Evolutionary conservation across 257 asterid species (phyloP), one percentile per base, ranked within the genome.

Genomic region (Fraxinus excelsior): DNA sequence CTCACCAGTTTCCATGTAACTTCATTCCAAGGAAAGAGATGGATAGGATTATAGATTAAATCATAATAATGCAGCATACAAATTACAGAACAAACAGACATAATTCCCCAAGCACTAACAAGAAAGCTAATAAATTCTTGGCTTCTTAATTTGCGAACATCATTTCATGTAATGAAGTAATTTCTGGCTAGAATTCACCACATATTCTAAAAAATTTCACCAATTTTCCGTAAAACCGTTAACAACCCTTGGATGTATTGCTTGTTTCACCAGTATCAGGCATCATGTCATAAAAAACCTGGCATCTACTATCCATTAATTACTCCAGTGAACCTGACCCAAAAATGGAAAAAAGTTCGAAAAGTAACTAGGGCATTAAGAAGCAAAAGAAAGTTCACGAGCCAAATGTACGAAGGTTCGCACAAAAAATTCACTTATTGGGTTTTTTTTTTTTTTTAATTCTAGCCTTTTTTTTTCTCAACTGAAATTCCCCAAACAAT

Each of bases 1-100:
- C 56, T 77, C 58, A 83, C 66, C 86, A 82, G 85, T 32, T 76
- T 79, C 89, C 86, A 85, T 83, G 71, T 66, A 81, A 79, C 77
- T 82, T 80, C 89, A 85, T 81, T 76, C 78, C 85, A 81, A 72
- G 28, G 29, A 71, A 73, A 70, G 58, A 67, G 37, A 80, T 88
- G 85, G 86, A 53, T 76, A 82, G 16, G 67, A 56, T 44, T 28
- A 75, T 12, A n/a, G 34, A 4, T 29, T 44, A 38, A 62, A 42
- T 70, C 53, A 38, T 34, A 21, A 21, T 37, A 40, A 37, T 29
- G 13, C 29, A 58, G 66, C 25, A 58, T 21, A n/a, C 66, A 58
- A n/a, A 21, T 58, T 21, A 21, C 25, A 58, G 66, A 10, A 58
- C 28, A 23, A 58, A 21, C 34, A 60, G 40, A 42, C 70, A 70